Evolutionary conservation across 164 flowering plant species (phyloP), one percentile per base, ranked within the genome.

Genomic region (Warburgia ugandensis): DNA sequence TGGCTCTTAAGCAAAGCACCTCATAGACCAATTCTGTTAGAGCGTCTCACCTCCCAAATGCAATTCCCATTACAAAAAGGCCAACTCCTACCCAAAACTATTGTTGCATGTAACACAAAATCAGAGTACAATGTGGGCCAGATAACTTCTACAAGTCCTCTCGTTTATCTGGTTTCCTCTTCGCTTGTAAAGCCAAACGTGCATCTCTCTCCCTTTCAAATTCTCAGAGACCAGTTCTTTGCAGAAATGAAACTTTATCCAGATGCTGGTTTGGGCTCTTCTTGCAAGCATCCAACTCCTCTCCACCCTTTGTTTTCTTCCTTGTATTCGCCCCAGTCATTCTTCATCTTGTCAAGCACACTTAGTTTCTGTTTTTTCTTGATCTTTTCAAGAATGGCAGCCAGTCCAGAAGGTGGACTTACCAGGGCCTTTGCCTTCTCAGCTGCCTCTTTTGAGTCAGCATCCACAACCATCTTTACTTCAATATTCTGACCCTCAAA

Each of bases 311-410:
- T 79, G 53, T 79, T 81, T 26, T 88, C 94, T 19, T 76, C 96
- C 66, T 94, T 94, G 64, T 65, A 94, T 58, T 86, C 97, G 10
- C 97, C 97, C 97, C 97, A 94, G 43, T 94, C 99, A 73, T 81
- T 84, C 54, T 83, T 94, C 0, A 95, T 88, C 79, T 94, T 94
- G 69, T 89, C 96, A 7, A 94, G 84, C 23, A 94, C 96, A 60
- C 94, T 94, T 3, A 94, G 86, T 68, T 94, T 94, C 13, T 59
- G 92, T 52, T 80, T 89, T 80, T 94, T 94, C 80, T 76, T 89
- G 2, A 94, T 86, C 57, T 86, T 97, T 58, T 89, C 99, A 21
- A 89, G 90, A 50, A 94, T 45, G 3, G 84, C 79, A 73, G 89
- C 97, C 3, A 94, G 84, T n/a, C 85, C 96, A 29, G 92, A 86